phyloP scores from a whole-genome alignment of 306 rosid species.

The Cicer bijugum region DNA sequence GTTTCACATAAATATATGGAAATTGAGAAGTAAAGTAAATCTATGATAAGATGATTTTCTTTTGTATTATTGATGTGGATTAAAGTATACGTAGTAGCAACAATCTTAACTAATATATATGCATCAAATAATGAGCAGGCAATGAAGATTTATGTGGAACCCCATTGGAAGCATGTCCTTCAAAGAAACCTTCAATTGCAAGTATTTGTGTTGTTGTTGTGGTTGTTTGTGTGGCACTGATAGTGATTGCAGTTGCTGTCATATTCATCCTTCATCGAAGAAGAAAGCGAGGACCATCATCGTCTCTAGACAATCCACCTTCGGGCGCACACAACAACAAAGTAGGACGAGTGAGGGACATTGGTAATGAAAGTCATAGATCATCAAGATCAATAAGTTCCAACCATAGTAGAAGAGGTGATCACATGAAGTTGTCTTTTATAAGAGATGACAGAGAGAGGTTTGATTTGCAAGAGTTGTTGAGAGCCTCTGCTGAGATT shows the following conservation, averaged over 20 bases:
- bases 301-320: slow-evolving; percentile 52
- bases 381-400: slow-evolving; percentile 45
- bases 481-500: slow-evolving; percentile 86
- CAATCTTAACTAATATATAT: slow-evolving; percentile 14
- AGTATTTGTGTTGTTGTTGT: slow-evolving; percentile 51
- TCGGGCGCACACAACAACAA: background rate
- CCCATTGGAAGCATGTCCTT: slow-evolving; percentile 57
- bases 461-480: slow-evolving; percentile 82
- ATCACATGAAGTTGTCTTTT: slow-evolving; percentile 60
- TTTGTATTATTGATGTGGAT: background rate
- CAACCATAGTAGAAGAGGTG: slow-evolving; percentile 51
- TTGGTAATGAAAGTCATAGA: slow-evolving; percentile 15
- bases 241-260: slow-evolving; percentile 49
- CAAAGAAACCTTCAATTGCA: slow-evolving; percentile 41
- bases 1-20: background rate
- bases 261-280: slow-evolving; percentile 52
- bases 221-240: slow-evolving; percentile 53
- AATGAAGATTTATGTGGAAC: slow-evolving; percentile 73
- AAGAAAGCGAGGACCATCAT: background rate
- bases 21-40: background rate
- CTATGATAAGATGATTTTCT: background rate
- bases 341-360: slow-evolving; percentile 6
- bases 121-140: slow-evolving; percentile 54
- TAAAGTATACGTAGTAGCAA: background rate
- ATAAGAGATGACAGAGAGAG: slow-evolving; percentile 63